Evolutionary conservation across 2,329 filamentous ascomycete species (phyloP).

Genomic region (Beauveria varroae): DNA sequence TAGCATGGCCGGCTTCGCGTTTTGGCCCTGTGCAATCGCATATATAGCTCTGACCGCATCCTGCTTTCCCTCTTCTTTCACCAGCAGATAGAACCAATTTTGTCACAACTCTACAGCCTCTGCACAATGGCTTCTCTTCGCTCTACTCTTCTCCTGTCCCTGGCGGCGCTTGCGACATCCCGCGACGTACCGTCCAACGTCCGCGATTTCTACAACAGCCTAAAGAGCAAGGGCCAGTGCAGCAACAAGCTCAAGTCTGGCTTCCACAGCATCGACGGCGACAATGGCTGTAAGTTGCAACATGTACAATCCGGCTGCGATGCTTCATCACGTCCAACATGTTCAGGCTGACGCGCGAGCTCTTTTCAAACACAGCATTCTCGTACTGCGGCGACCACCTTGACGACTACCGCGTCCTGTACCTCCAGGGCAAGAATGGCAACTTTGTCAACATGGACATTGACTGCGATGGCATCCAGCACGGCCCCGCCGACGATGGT

Average conservation of each 20-base stretch:
- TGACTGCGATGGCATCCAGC: slow-evolving; percentile 47
- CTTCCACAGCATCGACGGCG: slow-evolving; percentile 32
- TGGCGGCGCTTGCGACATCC: slow-evolving; percentile 17
- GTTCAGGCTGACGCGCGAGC: background rate
- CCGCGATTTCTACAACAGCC: slow-evolving; percentile 31
- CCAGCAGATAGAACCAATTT: background rate
- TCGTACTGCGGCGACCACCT: slow-evolving; percentile 41
- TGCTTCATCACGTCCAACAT: no score
- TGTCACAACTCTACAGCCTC: background rate
- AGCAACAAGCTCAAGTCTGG: slow-evolving; percentile 29
- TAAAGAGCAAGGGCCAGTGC: slow-evolving; percentile 31
- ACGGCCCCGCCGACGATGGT: slow-evolving; percentile 32
- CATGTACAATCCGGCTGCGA: no score
- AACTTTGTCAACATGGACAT: slow-evolving; percentile 49
- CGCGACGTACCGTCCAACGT: slow-evolving; percentile 35
- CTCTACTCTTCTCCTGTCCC: slow-evolving; percentile 16
- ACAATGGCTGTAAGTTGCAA: slow-evolving; percentile 25
- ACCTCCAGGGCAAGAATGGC: slow-evolving; percentile 35
- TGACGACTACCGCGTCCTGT: slow-evolving; percentile 35
- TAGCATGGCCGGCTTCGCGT: no score
- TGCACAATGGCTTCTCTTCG: slow-evolving; percentile 14
- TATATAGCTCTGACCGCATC: no score
- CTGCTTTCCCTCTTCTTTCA: background rate
- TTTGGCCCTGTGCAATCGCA: no score
- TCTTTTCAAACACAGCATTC: background rate